Percentiles rank a stretch among this genome's conserved stretches.
These are phyloP conservation scores for Saccharomyces uvarum DNA, from an alignment of 1,139 yeast species.

Conservation along the genomic window DNA sequence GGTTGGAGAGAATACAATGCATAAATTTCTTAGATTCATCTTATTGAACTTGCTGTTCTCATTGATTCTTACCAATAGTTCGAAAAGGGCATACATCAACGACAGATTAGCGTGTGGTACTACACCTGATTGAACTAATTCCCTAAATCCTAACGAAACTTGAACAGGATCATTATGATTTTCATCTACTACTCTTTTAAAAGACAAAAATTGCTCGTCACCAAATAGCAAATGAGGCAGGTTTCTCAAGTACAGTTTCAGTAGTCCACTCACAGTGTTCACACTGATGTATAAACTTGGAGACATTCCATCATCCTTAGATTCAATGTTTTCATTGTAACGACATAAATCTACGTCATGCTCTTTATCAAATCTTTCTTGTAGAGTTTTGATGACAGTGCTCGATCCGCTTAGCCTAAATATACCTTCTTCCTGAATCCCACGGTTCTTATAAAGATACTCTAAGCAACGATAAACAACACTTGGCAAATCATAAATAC, in stretches of 20 bases:
- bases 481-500: slow-evolving; percentile 53
- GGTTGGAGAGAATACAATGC: slow-evolving; percentile 84
- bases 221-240: slow-evolving; percentile 62
- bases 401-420: slow-evolving; percentile 89
- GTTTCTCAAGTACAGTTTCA: slow-evolving; percentile 67
- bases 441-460: slow-evolving; percentile 58
- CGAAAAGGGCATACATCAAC: slow-evolving; percentile 57
- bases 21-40: slow-evolving; percentile 73
- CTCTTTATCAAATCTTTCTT: slow-evolving; percentile 55
- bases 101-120: slow-evolving; percentile 51
- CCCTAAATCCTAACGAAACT: slow-evolving; percentile 31
- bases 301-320: slow-evolving; percentile 26
- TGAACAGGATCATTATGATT: slow-evolving; percentile 28
- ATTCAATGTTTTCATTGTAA: slow-evolving; percentile 19
- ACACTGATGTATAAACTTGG: slow-evolving; percentile 38
- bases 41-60: slow-evolving; percentile 60
- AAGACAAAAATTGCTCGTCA: slow-evolving; percentile 37
- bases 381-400: slow-evolving; percentile 62
- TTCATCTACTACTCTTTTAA: slow-evolving; percentile 33
- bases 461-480: slow-evolving; percentile 71
- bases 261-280: slow-evolving; percentile 71
- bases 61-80: slow-evolving; percentile 58
- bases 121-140: slow-evolving; percentile 27
- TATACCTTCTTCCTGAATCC: slow-evolving; percentile 80
- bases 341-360: slow-evolving; percentile 60